These are phyloP conservation scores for Castanospermum australe DNA, from an alignment of 306 rosid species.

Conservation along the genomic window DNA sequence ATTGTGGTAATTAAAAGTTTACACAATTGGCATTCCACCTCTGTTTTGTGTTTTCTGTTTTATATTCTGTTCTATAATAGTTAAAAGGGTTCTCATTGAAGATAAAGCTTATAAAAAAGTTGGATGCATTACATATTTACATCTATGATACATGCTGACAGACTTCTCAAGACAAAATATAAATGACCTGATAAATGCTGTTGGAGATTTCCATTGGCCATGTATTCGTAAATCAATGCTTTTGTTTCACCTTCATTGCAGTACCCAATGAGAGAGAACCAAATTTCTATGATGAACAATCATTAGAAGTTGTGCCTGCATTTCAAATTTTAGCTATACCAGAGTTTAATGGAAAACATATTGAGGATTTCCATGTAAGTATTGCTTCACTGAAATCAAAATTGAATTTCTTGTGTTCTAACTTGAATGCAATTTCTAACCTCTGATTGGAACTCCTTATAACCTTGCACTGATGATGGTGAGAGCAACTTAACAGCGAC, in stretches of 20 bases:
- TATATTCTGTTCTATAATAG: no score
- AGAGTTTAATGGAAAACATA: no score
- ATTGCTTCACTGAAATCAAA: no score
- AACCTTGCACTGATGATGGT: constrained; percentile 32
- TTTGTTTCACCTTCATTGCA: constrained; percentile 37
- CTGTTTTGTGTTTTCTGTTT: no score
- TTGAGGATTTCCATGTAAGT: no score
- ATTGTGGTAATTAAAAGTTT: no score
- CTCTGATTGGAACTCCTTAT: constrained; percentile 19
- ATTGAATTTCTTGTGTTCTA: no score
- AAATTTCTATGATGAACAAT: constrained; percentile 49
- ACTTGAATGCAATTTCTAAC: background rate
- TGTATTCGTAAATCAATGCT: constrained; percentile 34
- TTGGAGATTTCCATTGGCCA: constrained; percentile 32
- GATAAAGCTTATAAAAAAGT: background rate
- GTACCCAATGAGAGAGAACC: constrained; percentile 36
- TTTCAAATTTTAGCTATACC: background rate
- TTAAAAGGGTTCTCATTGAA: background rate
- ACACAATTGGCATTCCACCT: no score
- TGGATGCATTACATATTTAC: background rate
- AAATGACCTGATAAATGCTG: constrained; percentile 29
- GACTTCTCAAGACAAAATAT: background rate
- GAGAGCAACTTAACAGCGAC: constrained; percentile 31
- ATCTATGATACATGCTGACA: background rate
- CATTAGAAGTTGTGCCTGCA: constrained; percentile 40